Base-by-base conservation (phyloP, 2,329 filamentous ascomycete species). In the Alternaria arborescens region DNA sequence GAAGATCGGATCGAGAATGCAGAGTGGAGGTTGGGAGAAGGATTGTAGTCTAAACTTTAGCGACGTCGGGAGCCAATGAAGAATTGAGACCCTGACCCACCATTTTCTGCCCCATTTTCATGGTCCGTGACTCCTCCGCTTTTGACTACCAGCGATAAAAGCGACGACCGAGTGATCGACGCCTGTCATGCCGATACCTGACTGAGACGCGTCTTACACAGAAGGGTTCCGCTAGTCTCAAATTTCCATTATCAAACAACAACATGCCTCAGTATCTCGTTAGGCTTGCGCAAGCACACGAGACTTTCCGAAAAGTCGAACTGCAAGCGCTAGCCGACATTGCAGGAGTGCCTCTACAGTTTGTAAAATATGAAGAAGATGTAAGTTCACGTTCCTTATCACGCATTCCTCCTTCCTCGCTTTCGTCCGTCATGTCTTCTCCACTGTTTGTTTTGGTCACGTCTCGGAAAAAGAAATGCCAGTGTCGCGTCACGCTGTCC, bases 271-370 rank as follows among this genome's bases (percentile, higher is more conserved):
- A 96, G 64, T 98, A 92, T 74, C 85, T 99, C 61, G 89, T 99
- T 66, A 91, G 94, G 71, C 93, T 98, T 76, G 91, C 90, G 44
- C 95, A 98, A 79, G 84, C 87, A 60, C 94, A 98, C 78, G 93
- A 97, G 82, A 90, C 88, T n/a, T 99, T 99, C 77, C 90, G 94
- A 40, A 84, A 88, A 57, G 88, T 94, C 3, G 95, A 99, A 79
- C 86, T 97, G 14, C 83, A 94, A 72, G 89, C 95, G 24, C 83
- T 99, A 20, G 93, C 93, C 4, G 82, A 87, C 10, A 77, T 94
- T 5, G 86, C 89, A 57, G 84, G 84, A 10, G 82, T 95, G 36
- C 79, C 89, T 24, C 75, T 97, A 53, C 85, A 91, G 67, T 85
- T 97, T 61, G 70, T 94, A n/a, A 86, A 84, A 8, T 97, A 98